Evolutionary conservation across 2,329 filamentous ascomycete species (phyloP).

Genomic region (Sporothrix brunneoviolacea): DNA sequence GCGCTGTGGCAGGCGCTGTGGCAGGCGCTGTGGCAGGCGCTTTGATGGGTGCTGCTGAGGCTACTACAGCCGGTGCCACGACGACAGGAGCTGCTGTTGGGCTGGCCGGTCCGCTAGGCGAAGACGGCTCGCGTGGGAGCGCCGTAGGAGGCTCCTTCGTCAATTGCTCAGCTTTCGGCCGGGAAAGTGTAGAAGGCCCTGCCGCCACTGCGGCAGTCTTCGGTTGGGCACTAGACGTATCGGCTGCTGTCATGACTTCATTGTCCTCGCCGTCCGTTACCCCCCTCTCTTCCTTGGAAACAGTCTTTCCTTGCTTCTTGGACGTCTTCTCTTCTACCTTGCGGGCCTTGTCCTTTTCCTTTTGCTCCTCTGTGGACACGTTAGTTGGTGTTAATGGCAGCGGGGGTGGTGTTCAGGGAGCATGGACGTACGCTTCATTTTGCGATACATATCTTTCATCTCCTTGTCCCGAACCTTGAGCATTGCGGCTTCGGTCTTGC

Average conservation of each 20-base stretch:
- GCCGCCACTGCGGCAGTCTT: no score
- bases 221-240: not conserved
- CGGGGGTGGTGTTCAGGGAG: no score
- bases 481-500: constrained; percentile 31
- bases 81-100: no score
- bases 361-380: constrained; percentile 34
- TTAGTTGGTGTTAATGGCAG: not conserved
- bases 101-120: no score
- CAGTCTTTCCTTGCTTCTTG: not conserved
- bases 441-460: constrained; percentile 45
- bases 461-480: constrained; percentile 47
- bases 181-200: no score
- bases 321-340: constrained; percentile 39
- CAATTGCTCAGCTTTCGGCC: no score
- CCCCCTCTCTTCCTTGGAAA: constrained; percentile 18
- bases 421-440: constrained; percentile 56
- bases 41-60: no score
- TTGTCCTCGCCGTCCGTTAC: constrained; percentile 37
- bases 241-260: not conserved
- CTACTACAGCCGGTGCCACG: no score
- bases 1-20: no score
- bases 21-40: no score
- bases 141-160: no score
- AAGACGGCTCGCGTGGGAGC: no score
- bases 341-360: constrained; percentile 31